These are phyloP conservation scores for Aspergillus carlsbadensis DNA, from an alignment of 495 filamentous ascomycete species.

Conservation along the genomic window DNA sequence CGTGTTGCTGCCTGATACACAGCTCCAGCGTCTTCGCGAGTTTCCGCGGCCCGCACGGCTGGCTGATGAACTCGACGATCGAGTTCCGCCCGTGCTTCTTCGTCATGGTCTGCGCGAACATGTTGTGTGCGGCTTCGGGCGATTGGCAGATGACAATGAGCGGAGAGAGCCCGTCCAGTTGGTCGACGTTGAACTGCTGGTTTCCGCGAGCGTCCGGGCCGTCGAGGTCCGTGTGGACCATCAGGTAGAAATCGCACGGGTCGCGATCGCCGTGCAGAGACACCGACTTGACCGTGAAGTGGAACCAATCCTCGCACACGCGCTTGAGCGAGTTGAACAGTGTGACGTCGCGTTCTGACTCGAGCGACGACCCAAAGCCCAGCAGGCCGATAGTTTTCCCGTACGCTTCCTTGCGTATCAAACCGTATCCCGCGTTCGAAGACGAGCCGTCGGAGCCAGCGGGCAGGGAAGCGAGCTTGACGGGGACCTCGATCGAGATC, in stretches of 20 bases:
- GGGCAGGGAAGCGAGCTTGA: neutral
- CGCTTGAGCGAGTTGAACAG: constrained; percentile 22
- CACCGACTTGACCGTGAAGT: constrained; percentile 14
- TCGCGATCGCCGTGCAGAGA: constrained; percentile 3
- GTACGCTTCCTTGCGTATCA: constrained; percentile 6
- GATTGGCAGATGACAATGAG: constrained; percentile 32
- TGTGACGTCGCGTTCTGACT: constrained; percentile 17
- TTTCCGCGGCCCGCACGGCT: constrained; percentile 34
- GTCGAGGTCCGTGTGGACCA: constrained; percentile 25
- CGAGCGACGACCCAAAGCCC: constrained; percentile 20
- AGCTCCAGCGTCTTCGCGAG: constrained; percentile 23
- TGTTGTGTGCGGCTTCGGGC: constrained; percentile 27
- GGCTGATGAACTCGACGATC: constrained; percentile 31
- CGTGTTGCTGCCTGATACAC: constrained; percentile 24
- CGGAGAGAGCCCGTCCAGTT: constrained; percentile 13
- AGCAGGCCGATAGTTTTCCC: constrained; percentile 22
- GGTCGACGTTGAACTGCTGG: neutral
- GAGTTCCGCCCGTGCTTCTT: constrained; percentile 9
- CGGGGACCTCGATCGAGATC: constrained; percentile 43
- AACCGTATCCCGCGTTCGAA: constrained; percentile 3
- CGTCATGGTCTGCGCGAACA: constrained; percentile 22
- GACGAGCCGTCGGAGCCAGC: neutral
- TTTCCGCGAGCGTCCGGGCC: constrained; percentile 11
- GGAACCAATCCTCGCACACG: constrained; percentile 26
- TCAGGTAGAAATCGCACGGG: constrained; percentile 25